Evolutionary conservation across 192 early-diverging fungal species (phyloP).

Genomic region (Coemansia sp.): DNA sequence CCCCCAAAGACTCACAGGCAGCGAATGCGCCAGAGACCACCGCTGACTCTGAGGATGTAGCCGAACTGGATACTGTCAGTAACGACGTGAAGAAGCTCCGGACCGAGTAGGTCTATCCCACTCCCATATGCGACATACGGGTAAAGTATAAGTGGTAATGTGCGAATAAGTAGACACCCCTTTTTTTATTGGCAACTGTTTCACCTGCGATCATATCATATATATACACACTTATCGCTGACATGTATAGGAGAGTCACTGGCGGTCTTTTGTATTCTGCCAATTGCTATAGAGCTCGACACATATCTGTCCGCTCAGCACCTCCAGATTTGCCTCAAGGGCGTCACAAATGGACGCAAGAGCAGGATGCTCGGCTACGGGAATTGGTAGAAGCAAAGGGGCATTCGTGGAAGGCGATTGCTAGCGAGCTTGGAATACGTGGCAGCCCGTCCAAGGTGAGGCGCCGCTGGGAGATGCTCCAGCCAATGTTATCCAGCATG

Average conservation of each 20-base stretch:
- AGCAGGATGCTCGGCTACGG: constrained; percentile 27
- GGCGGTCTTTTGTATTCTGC: not conserved
- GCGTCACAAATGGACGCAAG: constrained; percentile 40
- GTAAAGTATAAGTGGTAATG: not conserved
- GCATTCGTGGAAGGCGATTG: constrained; percentile 31
- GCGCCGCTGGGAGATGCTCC: constrained; percentile 38
- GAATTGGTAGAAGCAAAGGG: constrained; percentile 26
- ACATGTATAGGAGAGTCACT: not conserved
- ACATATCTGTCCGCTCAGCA: not conserved
- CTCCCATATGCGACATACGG: not conserved
- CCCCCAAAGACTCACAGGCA: not conserved
- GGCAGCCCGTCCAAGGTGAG: constrained; percentile 33
- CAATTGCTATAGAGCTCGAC: not conserved
- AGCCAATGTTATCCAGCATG: constrained; percentile 15
- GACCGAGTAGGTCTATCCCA: constrained; percentile 14
- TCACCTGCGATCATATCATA: not conserved
- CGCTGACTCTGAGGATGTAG: constrained; percentile 15
- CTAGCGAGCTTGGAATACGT: constrained; percentile 28
- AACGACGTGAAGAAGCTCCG: constrained; percentile 35
- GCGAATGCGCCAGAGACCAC: constrained; percentile 1
- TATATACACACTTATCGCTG: not conserved
- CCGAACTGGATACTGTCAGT: constrained; percentile 15
- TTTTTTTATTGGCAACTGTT: not conserved
- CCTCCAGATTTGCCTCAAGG: not conserved
- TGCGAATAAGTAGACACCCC: not conserved